phyloP scores from a whole-genome alignment of 2,329 filamentous ascomycete genomes.

The Sclerotinia spermophila region DNA sequence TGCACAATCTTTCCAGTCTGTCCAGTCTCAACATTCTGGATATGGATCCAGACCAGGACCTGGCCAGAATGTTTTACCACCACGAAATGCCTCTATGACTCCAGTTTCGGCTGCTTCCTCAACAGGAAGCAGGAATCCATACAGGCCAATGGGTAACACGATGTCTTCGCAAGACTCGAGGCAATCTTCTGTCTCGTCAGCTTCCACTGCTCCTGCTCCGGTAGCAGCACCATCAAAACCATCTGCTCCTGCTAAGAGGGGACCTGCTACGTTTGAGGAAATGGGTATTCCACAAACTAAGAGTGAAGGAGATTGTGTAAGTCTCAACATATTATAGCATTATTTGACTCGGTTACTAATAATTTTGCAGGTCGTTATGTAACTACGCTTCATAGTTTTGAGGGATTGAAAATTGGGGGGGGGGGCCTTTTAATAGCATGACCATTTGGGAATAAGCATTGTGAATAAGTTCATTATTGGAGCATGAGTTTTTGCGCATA shows the following conservation, averaged over 20 bases:
- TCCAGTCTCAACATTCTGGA: constrained; percentile 12
- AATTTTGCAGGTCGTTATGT: constrained; percentile 34
- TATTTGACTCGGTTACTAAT: constrained; percentile 1
- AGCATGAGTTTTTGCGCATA: constrained; percentile 5
- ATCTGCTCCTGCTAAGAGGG: constrained; percentile 44
- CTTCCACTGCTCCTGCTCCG: constrained; percentile 25
- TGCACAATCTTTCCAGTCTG: not conserved
- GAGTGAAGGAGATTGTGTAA: constrained; percentile 84
- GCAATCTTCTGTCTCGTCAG: constrained; percentile 20
- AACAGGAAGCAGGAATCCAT: not conserved
- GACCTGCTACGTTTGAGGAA: constrained; percentile 93
- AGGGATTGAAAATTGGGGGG: not conserved
- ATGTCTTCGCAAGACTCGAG: constrained; percentile 17
- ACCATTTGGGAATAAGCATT: not conserved
- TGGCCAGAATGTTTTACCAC: constrained; percentile 25
- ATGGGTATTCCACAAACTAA: constrained; percentile 91
- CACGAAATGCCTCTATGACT: constrained; percentile 28
- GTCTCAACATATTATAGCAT: constrained; percentile 18
- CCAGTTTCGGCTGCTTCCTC: constrained; percentile 1
- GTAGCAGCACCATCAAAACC: constrained; percentile 56
- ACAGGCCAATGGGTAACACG: not conserved
- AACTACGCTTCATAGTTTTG: constrained; percentile 2
- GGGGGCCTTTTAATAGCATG: not conserved
- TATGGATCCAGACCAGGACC: constrained; percentile 9
- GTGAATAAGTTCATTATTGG: not conserved